Evolutionary conservation across 192 early-diverging fungal genomes (phyloP), one percentile per base, ranked within the genome.

Genomic region (Coemansia sp.): DNA sequence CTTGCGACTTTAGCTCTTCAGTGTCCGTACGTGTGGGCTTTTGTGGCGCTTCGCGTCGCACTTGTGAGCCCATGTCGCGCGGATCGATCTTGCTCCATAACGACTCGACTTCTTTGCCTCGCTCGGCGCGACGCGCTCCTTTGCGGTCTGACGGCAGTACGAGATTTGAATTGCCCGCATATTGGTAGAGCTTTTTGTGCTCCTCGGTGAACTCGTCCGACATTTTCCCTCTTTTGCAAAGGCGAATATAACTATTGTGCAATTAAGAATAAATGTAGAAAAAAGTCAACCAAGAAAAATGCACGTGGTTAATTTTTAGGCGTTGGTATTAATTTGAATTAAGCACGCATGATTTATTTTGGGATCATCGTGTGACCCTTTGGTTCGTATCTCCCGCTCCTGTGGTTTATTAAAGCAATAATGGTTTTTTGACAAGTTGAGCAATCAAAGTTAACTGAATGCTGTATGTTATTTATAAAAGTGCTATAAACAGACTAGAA

Each of bases 91-190:
- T 84, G 27, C 95, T 96, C 81, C 86, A 90, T 19, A 99, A 83
- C 5, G 93, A 88, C 76, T 96, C 96, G 43, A 93, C 87, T 66
- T 98, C 96, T n/a, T 95, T 96, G 35, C 90, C 93, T 15, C 94
- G 94, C 67, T 98, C 94, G 75, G 91, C 90, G 43, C 95, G 86
- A 25, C 94, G 89, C 35, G 89, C 87, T 51, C 89, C 76, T 15
- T 84, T 83, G 21, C 97, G 85, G 74, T 96, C 93, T 14, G 94
- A 90, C 38, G 94, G 91, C 25, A 98, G 87, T 4, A 99, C 97
- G 60, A 98, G 84, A 85, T 96, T 99, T n/a, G 93, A 89, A 75
- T 93, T 97, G 15, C 93, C 93, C 5, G 94, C 86, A 72, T 91
- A 93, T 69, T 89, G 88, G 76, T 91, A 92, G 23, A 70, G 62